Evolutionary conservation across 1,139 yeast genomes (phyloP), one percentile per base, ranked within the genome.

Genomic region (Geotrichum reessii): DNA sequence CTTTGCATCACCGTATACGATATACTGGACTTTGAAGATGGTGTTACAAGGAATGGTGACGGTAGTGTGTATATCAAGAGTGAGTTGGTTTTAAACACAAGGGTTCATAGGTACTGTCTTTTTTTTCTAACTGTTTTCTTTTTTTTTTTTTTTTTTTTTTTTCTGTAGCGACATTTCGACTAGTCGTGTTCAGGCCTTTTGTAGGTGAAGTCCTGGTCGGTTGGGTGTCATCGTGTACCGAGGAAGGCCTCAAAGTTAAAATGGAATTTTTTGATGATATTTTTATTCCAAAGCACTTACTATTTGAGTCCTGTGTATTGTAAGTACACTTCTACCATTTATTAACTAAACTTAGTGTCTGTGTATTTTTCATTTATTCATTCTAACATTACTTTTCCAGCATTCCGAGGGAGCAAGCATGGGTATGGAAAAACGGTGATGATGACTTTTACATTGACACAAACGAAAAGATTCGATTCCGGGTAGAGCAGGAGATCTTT

Each of bases 121-220:
- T 12, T 17, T 33, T 14, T 12, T 21, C 54, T 19, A 19, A 14
- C 7, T 17, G 3, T 12, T 33, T 33, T 14, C 40, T 33, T 42
- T 21, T 42, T 24, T 11, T 31, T 31, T 31, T 7, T 31, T 27
- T 22, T 12, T 28, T 44, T 55, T 49, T 49, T 27, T 31, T 27
- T 14, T 19, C n/a, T 31, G 8, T 53, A 65, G 88, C 87, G 19
- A 80, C 77, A 58, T 89, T 91, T 69, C 75, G 97, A 57, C 78
- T 87, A 55, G 77, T 92, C 21, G 86, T 93, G 1, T 93, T 95
- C 79, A 86, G 93, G 65, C 99, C 99, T 0, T 91, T 92, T 72
- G 84, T 89, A 0, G 99, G 99, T 2, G 99, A 93, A 69, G 81
- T 92, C n/a, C 73, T 93, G 46, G 86, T 91, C 0, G 99, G 99